phyloP scores from a whole-genome alignment of 129 eudicot genomes.

The Centrapalus pauciflorus region DNA sequence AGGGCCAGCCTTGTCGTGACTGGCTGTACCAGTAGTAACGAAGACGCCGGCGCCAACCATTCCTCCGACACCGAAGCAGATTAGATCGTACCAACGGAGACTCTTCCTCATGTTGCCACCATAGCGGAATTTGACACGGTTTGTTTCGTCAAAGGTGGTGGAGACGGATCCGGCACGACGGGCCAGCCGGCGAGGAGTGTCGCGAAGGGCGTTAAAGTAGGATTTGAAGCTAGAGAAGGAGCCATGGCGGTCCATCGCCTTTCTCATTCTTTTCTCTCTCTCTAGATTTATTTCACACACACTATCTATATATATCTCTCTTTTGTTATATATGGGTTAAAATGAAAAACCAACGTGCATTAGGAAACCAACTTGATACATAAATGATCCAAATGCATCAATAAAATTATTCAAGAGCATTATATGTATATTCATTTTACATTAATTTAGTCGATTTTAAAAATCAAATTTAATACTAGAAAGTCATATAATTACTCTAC shows the following conservation, averaged over 20 bases:
- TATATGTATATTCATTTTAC: too few relatives aligned
- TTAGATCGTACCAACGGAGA: constrained; percentile 84
- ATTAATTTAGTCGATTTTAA: too few relatives aligned
- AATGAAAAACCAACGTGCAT: too few relatives aligned
- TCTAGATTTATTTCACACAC: too few relatives aligned
- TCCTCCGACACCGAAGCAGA: constrained; percentile 90
- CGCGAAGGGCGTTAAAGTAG: constrained; percentile 64
- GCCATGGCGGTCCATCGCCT: constrained; percentile 20
- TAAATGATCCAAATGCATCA: too few relatives aligned
- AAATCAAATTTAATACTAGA: too few relatives aligned
- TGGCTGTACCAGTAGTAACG: constrained; percentile 84
- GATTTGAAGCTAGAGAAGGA: constrained; percentile 64
- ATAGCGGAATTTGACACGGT: constrained; percentile 44
- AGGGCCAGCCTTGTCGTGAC: constrained; percentile 61
- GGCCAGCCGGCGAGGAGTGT: constrained; percentile 64
- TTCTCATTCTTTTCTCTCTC: constrained; percentile 9
- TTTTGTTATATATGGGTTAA: neutral
- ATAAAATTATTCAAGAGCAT: too few relatives aligned
- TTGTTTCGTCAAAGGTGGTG: constrained; percentile 59
- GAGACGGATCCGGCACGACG: constrained; percentile 67
- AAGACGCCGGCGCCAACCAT: constrained; percentile 99
- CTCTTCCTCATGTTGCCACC: constrained; percentile 53
- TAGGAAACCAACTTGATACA: too few relatives aligned
- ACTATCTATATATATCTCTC: neutral
- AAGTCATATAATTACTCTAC: too few relatives aligned